Conservation (phyloP, 1,139 yeast species). For the Hemisphaericaspora xylofermentans region DNA sequence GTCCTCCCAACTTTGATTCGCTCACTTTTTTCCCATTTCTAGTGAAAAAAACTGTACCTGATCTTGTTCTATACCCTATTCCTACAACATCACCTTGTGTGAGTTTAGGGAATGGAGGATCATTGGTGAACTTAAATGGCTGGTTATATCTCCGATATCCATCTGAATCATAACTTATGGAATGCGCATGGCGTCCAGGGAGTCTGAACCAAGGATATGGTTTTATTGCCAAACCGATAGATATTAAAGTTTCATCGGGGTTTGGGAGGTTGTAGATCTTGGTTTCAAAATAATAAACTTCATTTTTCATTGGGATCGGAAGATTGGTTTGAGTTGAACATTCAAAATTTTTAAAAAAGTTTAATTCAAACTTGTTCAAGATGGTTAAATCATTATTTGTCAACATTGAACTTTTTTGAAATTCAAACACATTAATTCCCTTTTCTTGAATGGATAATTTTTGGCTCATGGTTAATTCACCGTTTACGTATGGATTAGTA, state of each 20-base stretch:
- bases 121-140: constrained; percentile 41
- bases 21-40: constrained; percentile 67
- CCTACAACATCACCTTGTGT: constrained; percentile 67
- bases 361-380: constrained; percentile 72
- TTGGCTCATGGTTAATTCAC: constrained; percentile 47
- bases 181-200: constrained; percentile 55
- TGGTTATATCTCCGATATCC: constrained; percentile 53
- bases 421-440: constrained; percentile 93
- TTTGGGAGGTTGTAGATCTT: constrained; percentile 60
- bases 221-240: constrained; percentile 47
- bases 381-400: constrained; percentile 62
- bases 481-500: constrained; percentile 54
- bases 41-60: constrained; percentile 67
- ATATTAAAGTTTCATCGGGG: constrained; percentile 45
- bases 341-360: constrained; percentile 68
- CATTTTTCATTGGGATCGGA: constrained; percentile 83
- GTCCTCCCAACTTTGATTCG: constrained; percentile 70
- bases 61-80: constrained; percentile 58
- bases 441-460: constrained; percentile 77
- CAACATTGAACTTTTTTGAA: constrained; percentile 66
- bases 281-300: constrained; percentile 87
- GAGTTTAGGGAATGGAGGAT: constrained; percentile 46
- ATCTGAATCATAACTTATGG: constrained; percentile 51
- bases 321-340: constrained; percentile 81
- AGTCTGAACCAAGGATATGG: constrained; percentile 62